phyloP scores from a whole-genome alignment of 1,284 basidiomycete species.

The Cutaneotrichosporon spelunceum region DNA sequence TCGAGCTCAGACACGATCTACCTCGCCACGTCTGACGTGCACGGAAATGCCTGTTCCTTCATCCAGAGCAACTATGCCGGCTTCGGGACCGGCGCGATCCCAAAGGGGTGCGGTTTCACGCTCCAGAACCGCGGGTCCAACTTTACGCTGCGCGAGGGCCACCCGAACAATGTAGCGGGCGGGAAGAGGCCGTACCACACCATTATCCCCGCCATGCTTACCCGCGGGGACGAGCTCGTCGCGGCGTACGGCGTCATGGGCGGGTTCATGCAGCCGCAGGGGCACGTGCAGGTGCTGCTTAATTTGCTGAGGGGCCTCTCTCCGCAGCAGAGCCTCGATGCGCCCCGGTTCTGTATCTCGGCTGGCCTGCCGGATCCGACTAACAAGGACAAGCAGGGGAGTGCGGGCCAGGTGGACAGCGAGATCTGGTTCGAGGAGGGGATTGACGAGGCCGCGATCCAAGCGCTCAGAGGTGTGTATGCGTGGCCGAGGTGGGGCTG shows the following conservation, averaged over 20 bases:
- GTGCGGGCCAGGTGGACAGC: constrained; percentile 59
- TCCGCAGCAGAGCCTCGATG: constrained; percentile 79
- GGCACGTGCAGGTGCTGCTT: constrained; percentile 61
- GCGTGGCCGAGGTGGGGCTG: neutral
- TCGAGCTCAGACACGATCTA: constrained; percentile 90
- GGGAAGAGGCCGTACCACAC: constrained; percentile 92
- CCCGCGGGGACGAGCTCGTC: constrained; percentile 71
- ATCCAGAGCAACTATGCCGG: constrained; percentile 82
- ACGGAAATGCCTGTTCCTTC: constrained; percentile 83
- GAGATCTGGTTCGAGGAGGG: constrained; percentile 79
- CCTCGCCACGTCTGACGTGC: constrained; percentile 79
- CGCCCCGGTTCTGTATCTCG: constrained; percentile 88
- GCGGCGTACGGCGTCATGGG: constrained; percentile 90
- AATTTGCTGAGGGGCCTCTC: constrained; percentile 78
- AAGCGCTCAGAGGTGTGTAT: constrained; percentile 56
- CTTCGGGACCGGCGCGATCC: constrained; percentile 66
- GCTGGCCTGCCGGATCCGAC: constrained; percentile 68
- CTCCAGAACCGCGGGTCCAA: constrained; percentile 88
- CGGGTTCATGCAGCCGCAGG: constrained; percentile 31
- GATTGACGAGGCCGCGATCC: constrained; percentile 61
- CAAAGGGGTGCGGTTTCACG: constrained; percentile 90
- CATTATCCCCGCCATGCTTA: constrained; percentile 83
- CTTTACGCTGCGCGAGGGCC: constrained; percentile 73
- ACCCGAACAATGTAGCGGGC: constrained; percentile 76
- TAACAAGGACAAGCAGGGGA: constrained; percentile 54